Percentiles rank a stretch among this genome's conserved stretches.
These are phyloP conservation scores for Alternaria gansuensis DNA, from an alignment of 2,329 filamentous ascomycete species.

Conservation along the genomic window DNA sequence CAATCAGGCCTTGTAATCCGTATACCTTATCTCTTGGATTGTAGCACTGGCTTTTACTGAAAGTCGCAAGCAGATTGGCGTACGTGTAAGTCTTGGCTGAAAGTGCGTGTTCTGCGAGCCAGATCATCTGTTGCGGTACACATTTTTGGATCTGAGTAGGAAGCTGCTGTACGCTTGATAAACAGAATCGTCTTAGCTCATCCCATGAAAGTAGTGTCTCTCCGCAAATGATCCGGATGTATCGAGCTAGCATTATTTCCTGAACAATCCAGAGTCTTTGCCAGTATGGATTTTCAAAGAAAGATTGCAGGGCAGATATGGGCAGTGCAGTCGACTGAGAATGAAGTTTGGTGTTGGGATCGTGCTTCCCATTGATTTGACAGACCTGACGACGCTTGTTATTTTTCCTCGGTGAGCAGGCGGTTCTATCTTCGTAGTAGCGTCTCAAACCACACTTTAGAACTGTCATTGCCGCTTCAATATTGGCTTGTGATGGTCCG, in stretches of 20 bases:
- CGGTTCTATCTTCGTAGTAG: not conserved
- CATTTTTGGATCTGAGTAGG: not conserved
- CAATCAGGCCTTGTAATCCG: slow-evolving; percentile 7
- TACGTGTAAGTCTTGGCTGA: slow-evolving; percentile 2
- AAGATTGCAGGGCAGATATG: not conserved
- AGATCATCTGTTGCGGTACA: slow-evolving; percentile 1
- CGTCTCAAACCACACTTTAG: not conserved
- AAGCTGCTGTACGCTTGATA: not conserved
- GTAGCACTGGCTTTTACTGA: slow-evolving; percentile 2
- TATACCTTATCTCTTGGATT: slow-evolving; percentile 15
- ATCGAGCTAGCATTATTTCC: slow-evolving; percentile 13
- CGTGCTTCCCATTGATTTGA: not conserved
- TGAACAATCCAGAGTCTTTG: slow-evolving; percentile 17
- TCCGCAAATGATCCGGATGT: slow-evolving; percentile 15
- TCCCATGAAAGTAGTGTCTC: slow-evolving; percentile 12
- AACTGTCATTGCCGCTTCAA: not conserved
- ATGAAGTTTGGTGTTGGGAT: not conserved
- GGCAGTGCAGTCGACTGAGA: not conserved
- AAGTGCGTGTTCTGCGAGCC: not conserved
- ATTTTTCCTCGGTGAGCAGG: not conserved
- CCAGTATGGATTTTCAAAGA: slow-evolving; percentile 14
- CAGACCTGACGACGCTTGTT: not conserved
- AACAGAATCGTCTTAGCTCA: slow-evolving; percentile 9
- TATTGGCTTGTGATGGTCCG: not conserved
- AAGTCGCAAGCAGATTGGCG: not conserved